Conservation (phyloP, 2,329 filamentous ascomycete species). For the Balansia obtecta region DNA sequence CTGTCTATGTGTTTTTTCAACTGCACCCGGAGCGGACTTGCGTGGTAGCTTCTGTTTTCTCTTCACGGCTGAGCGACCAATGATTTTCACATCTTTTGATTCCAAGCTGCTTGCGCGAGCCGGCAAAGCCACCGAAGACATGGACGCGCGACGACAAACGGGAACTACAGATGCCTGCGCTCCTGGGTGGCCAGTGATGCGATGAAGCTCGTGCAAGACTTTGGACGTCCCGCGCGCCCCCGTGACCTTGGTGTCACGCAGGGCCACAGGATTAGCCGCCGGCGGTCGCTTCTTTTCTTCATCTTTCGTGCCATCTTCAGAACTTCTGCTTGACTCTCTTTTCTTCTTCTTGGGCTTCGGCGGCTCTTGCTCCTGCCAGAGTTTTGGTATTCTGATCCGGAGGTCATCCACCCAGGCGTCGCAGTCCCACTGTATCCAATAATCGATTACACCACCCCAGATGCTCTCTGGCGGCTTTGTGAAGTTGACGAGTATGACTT, state of each 20-base stretch:
- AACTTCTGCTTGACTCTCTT: constrained; percentile 16
- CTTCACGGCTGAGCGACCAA: constrained; percentile 8
- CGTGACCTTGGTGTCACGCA: constrained; percentile 33
- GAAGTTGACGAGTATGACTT: constrained; percentile 61
- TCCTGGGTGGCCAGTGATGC: constrained; percentile 17
- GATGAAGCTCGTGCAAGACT: constrained; percentile 27
- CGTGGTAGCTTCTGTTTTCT: constrained; percentile 21
- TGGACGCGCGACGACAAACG: constrained; percentile 9
- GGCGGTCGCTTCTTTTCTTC: constrained; percentile 19
- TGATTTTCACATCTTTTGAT: neutral
- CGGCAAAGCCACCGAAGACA: constrained; percentile 6
- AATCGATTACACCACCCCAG: constrained; percentile 63
- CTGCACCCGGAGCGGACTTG: constrained; percentile 27
- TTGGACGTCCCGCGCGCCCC: constrained; percentile 32
- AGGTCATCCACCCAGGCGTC: constrained; percentile 60
- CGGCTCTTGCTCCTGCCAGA: constrained; percentile 44
- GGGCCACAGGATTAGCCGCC: constrained; percentile 26
- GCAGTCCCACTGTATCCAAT: constrained; percentile 64
- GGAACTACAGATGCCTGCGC: constrained; percentile 1
- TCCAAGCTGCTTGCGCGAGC: neutral
- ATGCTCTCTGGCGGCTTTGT: constrained; percentile 60
- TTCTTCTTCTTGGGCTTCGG: constrained; percentile 28
- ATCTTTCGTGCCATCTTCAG: constrained; percentile 14
- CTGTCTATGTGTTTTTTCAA: constrained; percentile 17
- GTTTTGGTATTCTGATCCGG: constrained; percentile 41